Percentiles rank a stretch among this genome's conserved stretches.
These are phyloP conservation scores for Penicillium arizonense DNA, from an alignment of 495 filamentous ascomycete species.

Conservation along the genomic window DNA sequence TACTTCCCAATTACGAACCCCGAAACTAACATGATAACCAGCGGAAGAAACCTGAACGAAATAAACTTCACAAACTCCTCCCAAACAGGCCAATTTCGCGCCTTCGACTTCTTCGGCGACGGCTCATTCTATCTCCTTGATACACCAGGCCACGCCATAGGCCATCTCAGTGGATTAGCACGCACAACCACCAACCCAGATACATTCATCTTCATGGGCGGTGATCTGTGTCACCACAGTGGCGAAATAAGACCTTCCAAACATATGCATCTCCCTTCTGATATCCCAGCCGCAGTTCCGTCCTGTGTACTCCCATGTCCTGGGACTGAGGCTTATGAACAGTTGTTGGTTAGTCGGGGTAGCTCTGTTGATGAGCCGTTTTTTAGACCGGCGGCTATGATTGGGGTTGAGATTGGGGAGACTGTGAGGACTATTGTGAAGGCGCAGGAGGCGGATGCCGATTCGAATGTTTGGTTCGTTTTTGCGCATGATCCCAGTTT, in stretches of 20 bases:
- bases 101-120: conserved; percentile 51
- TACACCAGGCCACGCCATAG: conserved; percentile 39
- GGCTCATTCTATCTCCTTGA: conserved; percentile 48
- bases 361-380: conserved; percentile 5
- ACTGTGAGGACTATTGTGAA: conserved; percentile 38
- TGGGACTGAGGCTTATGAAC: background rate
- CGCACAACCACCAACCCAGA: conserved; percentile 28
- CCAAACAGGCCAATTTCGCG: conserved; percentile 34
- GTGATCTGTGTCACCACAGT: conserved; percentile 52
- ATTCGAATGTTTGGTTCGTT: conserved; percentile 49
- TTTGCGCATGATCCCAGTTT: conserved; percentile 54
- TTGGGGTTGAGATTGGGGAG: conserved; percentile 9
- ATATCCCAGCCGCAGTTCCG: background rate
- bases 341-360: background rate
- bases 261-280: conserved; percentile 1
- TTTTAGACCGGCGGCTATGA: conserved; percentile 2
- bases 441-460: conserved; percentile 48
- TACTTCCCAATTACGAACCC: background rate
- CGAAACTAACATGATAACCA: background rate
- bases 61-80: conserved; percentile 45
- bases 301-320: background rate
- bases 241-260: conserved; percentile 52
- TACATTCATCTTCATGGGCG: conserved; percentile 47
- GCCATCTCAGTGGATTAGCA: conserved; percentile 38
- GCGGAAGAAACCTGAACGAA: conserved; percentile 38